A percentile compares a stretch with the other conserved stretches of the same genome.
Evolutionary conservation across 2,329 filamentous ascomycete genomes (phyloP).

Genomic region (Epichloe uncinata): DNA sequence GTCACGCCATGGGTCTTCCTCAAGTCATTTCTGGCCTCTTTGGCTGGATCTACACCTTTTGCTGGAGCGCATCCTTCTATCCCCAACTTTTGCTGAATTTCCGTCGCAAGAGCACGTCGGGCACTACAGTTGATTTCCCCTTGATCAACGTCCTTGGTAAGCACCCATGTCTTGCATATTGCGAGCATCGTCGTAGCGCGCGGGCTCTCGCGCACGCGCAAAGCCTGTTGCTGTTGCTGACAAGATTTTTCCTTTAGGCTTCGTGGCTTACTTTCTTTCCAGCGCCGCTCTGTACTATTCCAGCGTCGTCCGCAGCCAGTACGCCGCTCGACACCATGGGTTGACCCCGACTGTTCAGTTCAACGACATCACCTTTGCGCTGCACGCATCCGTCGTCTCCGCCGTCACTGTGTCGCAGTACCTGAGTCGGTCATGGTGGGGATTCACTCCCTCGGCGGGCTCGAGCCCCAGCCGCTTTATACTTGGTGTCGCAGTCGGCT

Average conservation of each 20-base stretch:
- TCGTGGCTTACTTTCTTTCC: constrained; percentile 62
- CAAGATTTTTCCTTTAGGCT: constrained; percentile 33
- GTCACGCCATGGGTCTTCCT: constrained; percentile 24
- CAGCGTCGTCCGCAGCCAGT: constrained; percentile 62
- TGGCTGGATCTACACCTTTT: constrained; percentile 60
- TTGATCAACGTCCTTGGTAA: constrained; percentile 53
- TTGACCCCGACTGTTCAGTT: constrained; percentile 72
- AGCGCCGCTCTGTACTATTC: constrained; percentile 69
- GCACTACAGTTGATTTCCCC: constrained; percentile 85
- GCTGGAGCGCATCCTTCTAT: constrained; percentile 86
- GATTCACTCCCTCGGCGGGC: constrained; percentile 48
- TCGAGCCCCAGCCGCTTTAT: constrained; percentile 48
- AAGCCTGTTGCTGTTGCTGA: neutral
- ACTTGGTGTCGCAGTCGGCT: constrained; percentile 56
- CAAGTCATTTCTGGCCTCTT: constrained; percentile 42
- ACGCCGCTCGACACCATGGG: constrained; percentile 64
- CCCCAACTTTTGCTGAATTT: constrained; percentile 78
- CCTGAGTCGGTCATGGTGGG: constrained; percentile 64
- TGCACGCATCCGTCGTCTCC: constrained; percentile 65
- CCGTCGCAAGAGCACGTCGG: constrained; percentile 61
- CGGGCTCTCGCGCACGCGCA: too few species aligned
- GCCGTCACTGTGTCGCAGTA: constrained; percentile 63
- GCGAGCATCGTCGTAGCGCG: too few species aligned
- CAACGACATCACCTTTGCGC: constrained; percentile 83
- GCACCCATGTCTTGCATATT: neutral